Evolutionary conservation across 495 filamentous ascomycete genomes (phyloP).

Genomic region (Tuber calosporum): DNA sequence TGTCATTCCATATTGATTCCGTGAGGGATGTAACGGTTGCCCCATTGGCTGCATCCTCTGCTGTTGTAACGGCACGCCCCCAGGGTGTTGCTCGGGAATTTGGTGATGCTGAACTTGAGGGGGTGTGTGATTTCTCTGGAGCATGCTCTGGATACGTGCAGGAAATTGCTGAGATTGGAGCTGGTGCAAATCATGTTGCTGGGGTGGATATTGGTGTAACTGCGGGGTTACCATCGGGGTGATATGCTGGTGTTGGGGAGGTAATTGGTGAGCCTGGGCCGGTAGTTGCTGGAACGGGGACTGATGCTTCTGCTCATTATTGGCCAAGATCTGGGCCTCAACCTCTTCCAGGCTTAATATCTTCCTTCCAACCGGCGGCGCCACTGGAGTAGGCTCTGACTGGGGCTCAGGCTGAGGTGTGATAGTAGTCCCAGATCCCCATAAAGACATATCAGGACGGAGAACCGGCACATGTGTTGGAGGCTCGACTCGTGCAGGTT

Average conservation of each 20-base stretch:
- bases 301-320: slow-evolving; percentile 49
- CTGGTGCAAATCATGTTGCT: slow-evolving; percentile 23
- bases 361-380: slow-evolving; percentile 53
- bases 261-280: slow-evolving; percentile 27
- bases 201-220: slow-evolving; percentile 36
- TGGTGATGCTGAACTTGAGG: slow-evolving; percentile 45
- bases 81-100: slow-evolving; percentile 46
- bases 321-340: slow-evolving; percentile 80
- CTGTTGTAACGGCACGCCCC: slow-evolving; percentile 50
- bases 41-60: slow-evolving; percentile 70
- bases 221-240: slow-evolving; percentile 9
- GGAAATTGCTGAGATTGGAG: slow-evolving; percentile 34
- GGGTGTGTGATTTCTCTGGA: slow-evolving; percentile 41
- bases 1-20: slow-evolving; percentile 88
- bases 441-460: slow-evolving; percentile 85
- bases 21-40: slow-evolving; percentile 70
- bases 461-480: slow-evolving; percentile 59
- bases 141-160: slow-evolving; percentile 37
- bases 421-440: slow-evolving; percentile 62
- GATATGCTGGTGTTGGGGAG: slow-evolving; percentile 28
- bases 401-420: slow-evolving; percentile 40
- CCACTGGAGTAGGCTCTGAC: slow-evolving; percentile 4
- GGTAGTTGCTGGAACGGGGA: slow-evolving; percentile 37
- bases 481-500: slow-evolving; percentile 11
- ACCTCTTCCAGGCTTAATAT: slow-evolving; percentile 97